phyloP scores from a whole-genome alignment of 2,329 filamentous ascomycete species.

The Orbilia oligospora region DNA sequence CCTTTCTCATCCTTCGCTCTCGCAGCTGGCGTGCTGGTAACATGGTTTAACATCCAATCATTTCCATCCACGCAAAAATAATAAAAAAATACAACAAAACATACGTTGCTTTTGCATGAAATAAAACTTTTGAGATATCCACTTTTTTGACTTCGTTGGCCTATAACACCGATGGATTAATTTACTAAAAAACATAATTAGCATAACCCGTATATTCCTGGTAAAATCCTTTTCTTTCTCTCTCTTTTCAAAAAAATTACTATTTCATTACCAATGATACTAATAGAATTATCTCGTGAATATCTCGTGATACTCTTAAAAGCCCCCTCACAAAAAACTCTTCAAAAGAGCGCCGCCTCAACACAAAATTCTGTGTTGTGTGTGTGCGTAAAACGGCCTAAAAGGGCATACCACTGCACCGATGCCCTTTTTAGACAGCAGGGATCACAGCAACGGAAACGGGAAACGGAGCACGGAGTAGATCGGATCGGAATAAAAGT shows the following conservation, averaged over 20 bases:
- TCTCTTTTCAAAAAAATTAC: background rate
- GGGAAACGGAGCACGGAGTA: background rate
- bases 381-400: background rate
- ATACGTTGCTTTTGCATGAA: slow-evolving; percentile 8
- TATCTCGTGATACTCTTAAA: slow-evolving; percentile 11
- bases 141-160: background rate
- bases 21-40: background rate
- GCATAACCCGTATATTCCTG: background rate
- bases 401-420: background rate
- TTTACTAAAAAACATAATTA: too few species aligned
- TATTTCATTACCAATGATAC: background rate
- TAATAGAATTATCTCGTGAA: slow-evolving; percentile 9
- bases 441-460: background rate
- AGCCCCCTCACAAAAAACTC: background rate
- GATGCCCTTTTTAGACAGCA: slow-evolving; percentile 1
- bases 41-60: slow-evolving; percentile 2
- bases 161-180: background rate
- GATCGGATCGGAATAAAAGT: slow-evolving; percentile 1
- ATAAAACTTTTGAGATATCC: background rate
- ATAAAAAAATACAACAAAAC: slow-evolving; percentile 31
- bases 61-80: slow-evolving; percentile 11
- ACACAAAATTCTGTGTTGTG: slow-evolving; percentile 10
- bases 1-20: too few species aligned
- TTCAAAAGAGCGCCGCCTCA: slow-evolving; percentile 9
- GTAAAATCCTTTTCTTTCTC: background rate